A percentile compares a stretch with the other conserved stretches of the same genome.
Conservation (phyloP, 2,329 filamentous ascomycete genomes). For the Fusarium clavum region DNA sequence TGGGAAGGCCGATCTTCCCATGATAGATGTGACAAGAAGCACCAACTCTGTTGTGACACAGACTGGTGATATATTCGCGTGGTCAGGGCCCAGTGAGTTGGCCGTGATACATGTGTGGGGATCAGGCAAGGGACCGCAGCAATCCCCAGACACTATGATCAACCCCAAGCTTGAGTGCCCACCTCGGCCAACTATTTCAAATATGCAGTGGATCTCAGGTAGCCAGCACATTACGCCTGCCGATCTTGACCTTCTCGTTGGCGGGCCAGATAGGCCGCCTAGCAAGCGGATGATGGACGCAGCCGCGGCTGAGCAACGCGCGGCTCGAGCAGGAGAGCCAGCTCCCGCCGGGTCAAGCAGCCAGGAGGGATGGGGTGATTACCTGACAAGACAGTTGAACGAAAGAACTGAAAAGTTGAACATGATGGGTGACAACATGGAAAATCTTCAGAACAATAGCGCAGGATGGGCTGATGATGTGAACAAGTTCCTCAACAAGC, state of each 20-base stretch:
- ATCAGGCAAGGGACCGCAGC: constrained; percentile 72
- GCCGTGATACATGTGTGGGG: constrained; percentile 89
- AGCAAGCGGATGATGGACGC: constrained; percentile 90
- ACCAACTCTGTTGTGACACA: constrained; percentile 76
- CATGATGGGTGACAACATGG: constrained; percentile 85
- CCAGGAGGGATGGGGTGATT: constrained; percentile 78
- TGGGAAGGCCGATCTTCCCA: constrained; percentile 72
- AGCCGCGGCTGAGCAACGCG: constrained; percentile 77
- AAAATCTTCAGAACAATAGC: constrained; percentile 82
- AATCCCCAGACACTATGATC: constrained; percentile 77
- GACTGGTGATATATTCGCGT: constrained; percentile 86
- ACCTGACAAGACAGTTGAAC: constrained; percentile 86
- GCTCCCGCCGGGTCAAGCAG: constrained; percentile 47
- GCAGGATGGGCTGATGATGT: constrained; percentile 89
- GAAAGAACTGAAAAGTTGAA: constrained; percentile 90
- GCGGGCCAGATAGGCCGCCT: constrained; percentile 86
- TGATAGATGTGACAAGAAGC: constrained; percentile 80
- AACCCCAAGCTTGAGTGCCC: constrained; percentile 81
- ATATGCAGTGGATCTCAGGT: constrained; percentile 95
- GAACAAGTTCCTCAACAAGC: constrained; percentile 84
- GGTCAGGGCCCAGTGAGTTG: constrained; percentile 89
- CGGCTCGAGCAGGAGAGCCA: constrained; percentile 56
- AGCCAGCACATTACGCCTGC: constrained; percentile 89
- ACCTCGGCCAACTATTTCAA: constrained; percentile 90
- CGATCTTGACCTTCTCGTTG: constrained; percentile 91